These are phyloP conservation scores for Ruellia speciosa DNA, from an alignment of 305 asterid genomes.

Conservation along the genomic window DNA sequence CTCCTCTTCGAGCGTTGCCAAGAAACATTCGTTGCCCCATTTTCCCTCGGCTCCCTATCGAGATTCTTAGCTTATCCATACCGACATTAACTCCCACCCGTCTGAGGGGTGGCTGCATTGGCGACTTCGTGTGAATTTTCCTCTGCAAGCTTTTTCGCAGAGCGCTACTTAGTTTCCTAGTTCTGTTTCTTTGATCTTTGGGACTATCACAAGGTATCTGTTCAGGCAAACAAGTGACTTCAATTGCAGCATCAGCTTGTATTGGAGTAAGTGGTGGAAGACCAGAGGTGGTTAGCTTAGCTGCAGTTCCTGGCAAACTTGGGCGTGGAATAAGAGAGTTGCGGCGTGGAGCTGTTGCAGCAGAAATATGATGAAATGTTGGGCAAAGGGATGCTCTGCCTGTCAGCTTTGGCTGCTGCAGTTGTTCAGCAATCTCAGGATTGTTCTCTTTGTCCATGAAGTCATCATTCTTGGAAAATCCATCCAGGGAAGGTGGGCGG, in stretches of 20 bases:
- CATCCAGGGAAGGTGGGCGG: slow-evolving; percentile 31
- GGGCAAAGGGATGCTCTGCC: slow-evolving; percentile 62
- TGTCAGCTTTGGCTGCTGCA: slow-evolving; percentile 43
- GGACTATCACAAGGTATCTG: slow-evolving; percentile 50
- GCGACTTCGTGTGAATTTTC: slow-evolving; percentile 57
- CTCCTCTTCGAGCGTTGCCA: slow-evolving; percentile 57
- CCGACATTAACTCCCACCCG: slow-evolving; percentile 80
- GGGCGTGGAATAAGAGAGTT: slow-evolving; percentile 73
- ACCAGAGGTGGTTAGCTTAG: slow-evolving; percentile 39
- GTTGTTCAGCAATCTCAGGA: slow-evolving; percentile 44
- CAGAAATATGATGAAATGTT: too few relatives aligned
- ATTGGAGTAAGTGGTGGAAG: slow-evolving; percentile 43
- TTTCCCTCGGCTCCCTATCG: slow-evolving; percentile 76
- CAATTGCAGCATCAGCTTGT: slow-evolving; percentile 32
- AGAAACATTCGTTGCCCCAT: slow-evolving; percentile 53
- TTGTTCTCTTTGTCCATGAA: slow-evolving; percentile 45
- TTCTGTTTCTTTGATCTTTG: slow-evolving; percentile 38
- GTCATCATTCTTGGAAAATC: slow-evolving; percentile 25
- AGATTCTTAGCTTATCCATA: slow-evolving; percentile 75
- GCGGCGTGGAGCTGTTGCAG: slow-evolving; percentile 47
- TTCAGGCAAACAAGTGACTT: slow-evolving; percentile 36
- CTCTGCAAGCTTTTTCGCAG: slow-evolving; percentile 62
- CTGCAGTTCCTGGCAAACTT: slow-evolving; percentile 23
- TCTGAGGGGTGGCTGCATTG: slow-evolving; percentile 51
- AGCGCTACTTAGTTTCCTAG: slow-evolving; percentile 42